Conservation (phyloP, 176 grass and related monocot species). For the Oryza glumipatula region DNA sequence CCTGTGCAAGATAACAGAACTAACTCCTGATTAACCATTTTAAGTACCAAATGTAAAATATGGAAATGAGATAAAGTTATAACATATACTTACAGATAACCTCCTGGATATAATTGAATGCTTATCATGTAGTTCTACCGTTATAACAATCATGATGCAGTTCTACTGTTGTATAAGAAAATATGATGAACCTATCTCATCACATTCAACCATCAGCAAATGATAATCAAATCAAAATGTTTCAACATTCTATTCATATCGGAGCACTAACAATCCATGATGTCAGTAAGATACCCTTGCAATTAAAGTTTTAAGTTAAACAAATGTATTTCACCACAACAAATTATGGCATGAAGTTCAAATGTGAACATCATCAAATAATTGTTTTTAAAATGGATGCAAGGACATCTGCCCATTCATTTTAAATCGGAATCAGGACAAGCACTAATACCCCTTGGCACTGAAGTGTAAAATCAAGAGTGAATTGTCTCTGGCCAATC, state of each 20-base stretch:
- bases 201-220: not conserved
- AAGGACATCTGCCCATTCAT: not conserved
- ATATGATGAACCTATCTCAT: not conserved
- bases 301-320: conserved; percentile 18
- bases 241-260: not conserved
- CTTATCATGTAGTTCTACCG: not conserved
- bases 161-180: not conserved
- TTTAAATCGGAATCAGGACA: not conserved
- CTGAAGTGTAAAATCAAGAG: not conserved
- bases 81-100: not conserved
- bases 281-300: conserved; percentile 8
- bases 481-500: not conserved
- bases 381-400: not conserved
- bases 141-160: not conserved
- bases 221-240: not conserved
- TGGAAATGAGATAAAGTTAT: conserved; percentile 5
- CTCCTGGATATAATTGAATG: not conserved
- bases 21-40: not conserved
- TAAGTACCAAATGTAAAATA: not conserved
- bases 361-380: conserved; percentile 18
- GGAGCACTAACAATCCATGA: not conserved
- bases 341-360: not conserved
- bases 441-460: not conserved
- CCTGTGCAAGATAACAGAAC: not conserved
- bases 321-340: not conserved